Percentiles rank a stretch among this genome's conserved stretches.
These are phyloP conservation scores for Xylariaceae sp. DNA, from an alignment of 2,329 filamentous ascomycete genomes.

Conservation along the genomic window DNA sequence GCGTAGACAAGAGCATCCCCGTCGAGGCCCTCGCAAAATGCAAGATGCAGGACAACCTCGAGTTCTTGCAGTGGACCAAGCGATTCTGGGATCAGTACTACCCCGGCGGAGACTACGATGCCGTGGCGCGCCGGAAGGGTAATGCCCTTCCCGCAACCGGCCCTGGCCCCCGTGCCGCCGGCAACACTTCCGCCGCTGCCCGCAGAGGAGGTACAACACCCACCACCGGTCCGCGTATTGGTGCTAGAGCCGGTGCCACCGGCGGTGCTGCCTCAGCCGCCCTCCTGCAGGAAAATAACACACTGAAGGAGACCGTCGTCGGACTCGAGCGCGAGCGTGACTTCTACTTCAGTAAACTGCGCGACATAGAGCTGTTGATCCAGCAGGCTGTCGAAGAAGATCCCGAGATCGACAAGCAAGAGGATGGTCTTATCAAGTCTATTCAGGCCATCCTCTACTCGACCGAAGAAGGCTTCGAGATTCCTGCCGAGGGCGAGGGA, in stretches of 20 bases:
- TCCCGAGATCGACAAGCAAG: conserved; percentile 89
- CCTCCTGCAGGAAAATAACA: conserved; percentile 79
- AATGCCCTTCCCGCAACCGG: conserved; percentile 56
- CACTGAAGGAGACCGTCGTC: conserved; percentile 90
- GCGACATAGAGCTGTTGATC: conserved; percentile 92
- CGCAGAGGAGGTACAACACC: conserved; percentile 60
- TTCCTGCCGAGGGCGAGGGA: conserved; percentile 73
- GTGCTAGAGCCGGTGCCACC: conserved; percentile 21
- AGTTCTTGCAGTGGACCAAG: conserved; percentile 97
- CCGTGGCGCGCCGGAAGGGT: conserved; percentile 79
- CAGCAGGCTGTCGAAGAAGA: conserved; percentile 92
- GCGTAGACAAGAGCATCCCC: conserved; percentile 84
- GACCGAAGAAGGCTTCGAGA: conserved; percentile 90
- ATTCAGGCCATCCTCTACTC: conserved; percentile 97
- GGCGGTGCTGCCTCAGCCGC: conserved; percentile 63
- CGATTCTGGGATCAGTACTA: conserved; percentile 97
- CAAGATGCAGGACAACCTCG: conserved; percentile 99
- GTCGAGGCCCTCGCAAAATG: conserved; percentile 91
- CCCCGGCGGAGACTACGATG: conserved; percentile 95
- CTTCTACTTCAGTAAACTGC: conserved; percentile 98
- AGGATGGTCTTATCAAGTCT: conserved; percentile 87
- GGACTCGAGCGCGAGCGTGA: conserved; percentile 94
- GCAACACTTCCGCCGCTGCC: conserved; percentile 51
- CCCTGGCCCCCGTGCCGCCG: conserved; percentile 33
- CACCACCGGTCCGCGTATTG: conserved; percentile 51